Percentiles rank a stretch among this genome's conserved stretches.
phyloP scores from a whole-genome alignment of 2,329 filamentous ascomycete species.

The Amphichorda felina region DNA sequence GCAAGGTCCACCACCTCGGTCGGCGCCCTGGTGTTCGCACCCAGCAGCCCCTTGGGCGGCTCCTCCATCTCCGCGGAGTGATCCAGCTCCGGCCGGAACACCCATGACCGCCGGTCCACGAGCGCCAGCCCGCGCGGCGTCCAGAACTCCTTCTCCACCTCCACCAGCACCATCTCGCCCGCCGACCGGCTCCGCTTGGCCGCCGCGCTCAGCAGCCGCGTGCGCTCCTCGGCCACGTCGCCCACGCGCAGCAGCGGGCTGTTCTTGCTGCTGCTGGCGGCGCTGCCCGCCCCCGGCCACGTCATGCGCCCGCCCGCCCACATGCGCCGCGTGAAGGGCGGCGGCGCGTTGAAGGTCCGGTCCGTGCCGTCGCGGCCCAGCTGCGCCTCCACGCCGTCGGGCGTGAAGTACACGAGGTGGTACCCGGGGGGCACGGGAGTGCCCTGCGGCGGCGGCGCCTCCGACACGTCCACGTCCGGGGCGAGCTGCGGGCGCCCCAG shows the following conservation, averaged over 20 bases:
- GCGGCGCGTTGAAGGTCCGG: constrained; percentile 42
- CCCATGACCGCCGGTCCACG: constrained; percentile 41
- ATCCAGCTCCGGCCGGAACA: constrained; percentile 27
- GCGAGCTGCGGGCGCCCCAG: constrained; percentile 30
- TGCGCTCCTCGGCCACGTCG: constrained; percentile 43
- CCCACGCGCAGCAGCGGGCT: constrained; percentile 32
- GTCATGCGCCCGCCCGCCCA: constrained; percentile 52
- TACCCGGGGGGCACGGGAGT: constrained; percentile 46
- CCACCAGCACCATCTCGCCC: constrained; percentile 52
- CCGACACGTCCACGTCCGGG: constrained; percentile 21
- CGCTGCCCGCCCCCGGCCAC: constrained; percentile 21
- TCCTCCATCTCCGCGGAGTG: constrained; percentile 4
- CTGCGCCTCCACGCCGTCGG: constrained; percentile 36
- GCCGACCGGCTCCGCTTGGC: constrained; percentile 42
- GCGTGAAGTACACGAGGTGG: constrained; percentile 54
- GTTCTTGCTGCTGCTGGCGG: background rate
- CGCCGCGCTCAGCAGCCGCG: constrained; percentile 37
- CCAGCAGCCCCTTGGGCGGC: constrained; percentile 8
- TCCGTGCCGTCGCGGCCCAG: constrained; percentile 51
- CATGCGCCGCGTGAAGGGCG: constrained; percentile 52
- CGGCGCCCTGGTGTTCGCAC: constrained; percentile 8
- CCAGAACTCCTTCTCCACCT: constrained; percentile 48
- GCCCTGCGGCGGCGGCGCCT: constrained; percentile 22
- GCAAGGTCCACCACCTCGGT: constrained; percentile 6
- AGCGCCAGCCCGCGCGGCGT: constrained; percentile 37